Evolutionary conservation across 1,284 basidiomycete genomes (phyloP).

Genomic region (Trichosporon asahii): DNA sequence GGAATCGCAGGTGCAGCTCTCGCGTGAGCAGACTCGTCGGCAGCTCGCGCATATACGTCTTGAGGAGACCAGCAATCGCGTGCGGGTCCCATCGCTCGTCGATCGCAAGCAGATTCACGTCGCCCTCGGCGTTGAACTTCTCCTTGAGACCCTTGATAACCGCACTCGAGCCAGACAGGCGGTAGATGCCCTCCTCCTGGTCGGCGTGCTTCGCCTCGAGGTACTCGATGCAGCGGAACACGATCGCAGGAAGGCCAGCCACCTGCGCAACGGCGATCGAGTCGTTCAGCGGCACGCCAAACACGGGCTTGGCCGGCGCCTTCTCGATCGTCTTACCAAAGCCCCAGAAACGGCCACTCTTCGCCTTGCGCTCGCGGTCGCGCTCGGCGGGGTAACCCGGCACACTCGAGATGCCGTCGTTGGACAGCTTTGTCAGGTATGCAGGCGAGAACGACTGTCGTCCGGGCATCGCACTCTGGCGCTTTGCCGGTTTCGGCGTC

Average conservation of each 20-base stretch:
- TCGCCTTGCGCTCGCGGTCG: conserved; percentile 80
- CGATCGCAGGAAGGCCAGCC: conserved; percentile 85
- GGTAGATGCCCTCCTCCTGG: conserved; percentile 95
- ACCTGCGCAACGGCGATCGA: conserved; percentile 84
- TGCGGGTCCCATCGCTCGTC: conserved; percentile 94
- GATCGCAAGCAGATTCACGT: conserved; percentile 76
- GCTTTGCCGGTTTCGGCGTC: conserved; percentile 35
- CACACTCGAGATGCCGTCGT: conserved; percentile 35
- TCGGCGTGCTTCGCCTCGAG: conserved; percentile 86
- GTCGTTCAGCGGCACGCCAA: conserved; percentile 82
- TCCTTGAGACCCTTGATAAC: conserved; percentile 93
- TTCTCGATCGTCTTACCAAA: conserved; percentile 58
- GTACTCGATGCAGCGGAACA: conserved; percentile 89
- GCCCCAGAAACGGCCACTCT: conserved; percentile 82
- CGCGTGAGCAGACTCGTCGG: conserved; percentile 87
- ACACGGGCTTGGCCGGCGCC: conserved; percentile 67
- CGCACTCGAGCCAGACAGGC: conserved; percentile 84
- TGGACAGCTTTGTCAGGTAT: conserved; percentile 44
- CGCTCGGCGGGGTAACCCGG: conserved; percentile 34
- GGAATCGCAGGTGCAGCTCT: conserved; percentile 80
- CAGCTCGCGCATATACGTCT: conserved; percentile 83
- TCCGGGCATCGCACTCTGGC: conserved; percentile 46
- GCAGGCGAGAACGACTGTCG: conserved; percentile 37
- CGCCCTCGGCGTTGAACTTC: conserved; percentile 90
- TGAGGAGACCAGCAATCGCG: conserved; percentile 87